These are phyloP conservation scores for Conringia planisiliqua DNA, from an alignment of 345 rosid species.

Conservation along the genomic window DNA sequence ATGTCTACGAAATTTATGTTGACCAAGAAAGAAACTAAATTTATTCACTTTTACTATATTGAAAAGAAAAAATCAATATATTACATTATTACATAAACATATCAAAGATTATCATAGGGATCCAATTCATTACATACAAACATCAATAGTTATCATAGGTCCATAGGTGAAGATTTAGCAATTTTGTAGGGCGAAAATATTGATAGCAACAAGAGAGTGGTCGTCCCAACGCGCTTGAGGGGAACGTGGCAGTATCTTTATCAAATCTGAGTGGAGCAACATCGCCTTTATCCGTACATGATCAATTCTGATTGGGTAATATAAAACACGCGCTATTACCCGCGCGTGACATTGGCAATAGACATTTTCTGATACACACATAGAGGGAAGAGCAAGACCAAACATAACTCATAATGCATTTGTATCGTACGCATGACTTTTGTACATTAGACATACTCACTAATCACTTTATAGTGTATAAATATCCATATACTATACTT, in stretches of 20 bases:
- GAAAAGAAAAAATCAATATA: background rate
- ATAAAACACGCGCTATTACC: background rate
- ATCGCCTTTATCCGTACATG: conserved; percentile 2
- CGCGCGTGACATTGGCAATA: background rate
- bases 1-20: too few relatives aligned
- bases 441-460: conserved; percentile 4
- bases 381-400: background rate
- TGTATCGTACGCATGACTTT: conserved; percentile 13
- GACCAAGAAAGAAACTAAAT: too few relatives aligned
- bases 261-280: conserved; percentile 13
- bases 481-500: background rate
- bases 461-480: background rate
- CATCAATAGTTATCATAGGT: background rate
- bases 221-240: background rate
- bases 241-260: background rate
- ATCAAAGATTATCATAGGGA: background rate
- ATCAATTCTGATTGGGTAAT: background rate
- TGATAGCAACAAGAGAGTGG: conserved; percentile 23
- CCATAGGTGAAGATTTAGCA: background rate
- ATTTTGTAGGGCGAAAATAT: background rate
- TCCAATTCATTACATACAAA: background rate
- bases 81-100: background rate
- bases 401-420: conserved; percentile 2
- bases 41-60: too few relatives aligned
- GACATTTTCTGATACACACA: conserved; percentile 21